A percentile compares a stretch with the other conserved stretches of the same genome.
Evolutionary conservation across 2,329 filamentous ascomycete genomes (phyloP).

Genomic region (Cytospora leucostoma): DNA sequence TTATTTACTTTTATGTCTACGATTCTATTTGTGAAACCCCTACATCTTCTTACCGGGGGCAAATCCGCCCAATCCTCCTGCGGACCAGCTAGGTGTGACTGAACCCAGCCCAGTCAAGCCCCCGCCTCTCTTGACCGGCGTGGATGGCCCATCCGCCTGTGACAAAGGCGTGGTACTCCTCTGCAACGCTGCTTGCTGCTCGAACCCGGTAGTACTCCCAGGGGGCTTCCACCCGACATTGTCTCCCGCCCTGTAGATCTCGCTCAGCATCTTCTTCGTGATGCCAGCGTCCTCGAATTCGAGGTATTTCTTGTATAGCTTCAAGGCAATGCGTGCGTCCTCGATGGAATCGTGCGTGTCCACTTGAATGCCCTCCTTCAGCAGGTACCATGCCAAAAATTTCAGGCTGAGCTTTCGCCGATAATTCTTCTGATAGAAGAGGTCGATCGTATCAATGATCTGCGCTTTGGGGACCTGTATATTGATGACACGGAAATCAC

Average conservation of each 20-base stretch:
- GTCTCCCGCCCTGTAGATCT: constrained; percentile 67
- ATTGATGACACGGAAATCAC: constrained; percentile 97
- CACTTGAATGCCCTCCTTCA: constrained; percentile 92
- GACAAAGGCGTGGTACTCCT: constrained; percentile 17
- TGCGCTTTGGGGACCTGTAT: constrained; percentile 90
- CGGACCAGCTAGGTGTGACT: constrained; percentile 17
- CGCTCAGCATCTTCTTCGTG: constrained; percentile 78
- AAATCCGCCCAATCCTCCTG: constrained; percentile 16
- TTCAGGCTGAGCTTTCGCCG: constrained; percentile 87
- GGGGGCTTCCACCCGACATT: constrained; percentile 24
- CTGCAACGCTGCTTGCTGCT: constrained; percentile 4
- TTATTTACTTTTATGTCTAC: constrained; percentile 15
- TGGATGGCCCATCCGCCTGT: constrained; percentile 22
- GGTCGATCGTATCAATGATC: constrained; percentile 89
- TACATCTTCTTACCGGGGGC: constrained; percentile 15
- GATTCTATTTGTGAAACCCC: not conserved
- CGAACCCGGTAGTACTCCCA: constrained; percentile 7
- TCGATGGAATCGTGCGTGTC: constrained; percentile 94
- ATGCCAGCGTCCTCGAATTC: constrained; percentile 88
- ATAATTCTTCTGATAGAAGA: constrained; percentile 81
- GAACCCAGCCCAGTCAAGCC: constrained; percentile 8
- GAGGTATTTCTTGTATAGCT: constrained; percentile 84
- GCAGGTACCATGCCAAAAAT: constrained; percentile 86
- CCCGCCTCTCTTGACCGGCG: constrained; percentile 22
- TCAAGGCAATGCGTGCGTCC: constrained; percentile 86